phyloP scores from a whole-genome alignment of 495 filamentous ascomycete genomes.

The Podospora pseudoanserina region DNA sequence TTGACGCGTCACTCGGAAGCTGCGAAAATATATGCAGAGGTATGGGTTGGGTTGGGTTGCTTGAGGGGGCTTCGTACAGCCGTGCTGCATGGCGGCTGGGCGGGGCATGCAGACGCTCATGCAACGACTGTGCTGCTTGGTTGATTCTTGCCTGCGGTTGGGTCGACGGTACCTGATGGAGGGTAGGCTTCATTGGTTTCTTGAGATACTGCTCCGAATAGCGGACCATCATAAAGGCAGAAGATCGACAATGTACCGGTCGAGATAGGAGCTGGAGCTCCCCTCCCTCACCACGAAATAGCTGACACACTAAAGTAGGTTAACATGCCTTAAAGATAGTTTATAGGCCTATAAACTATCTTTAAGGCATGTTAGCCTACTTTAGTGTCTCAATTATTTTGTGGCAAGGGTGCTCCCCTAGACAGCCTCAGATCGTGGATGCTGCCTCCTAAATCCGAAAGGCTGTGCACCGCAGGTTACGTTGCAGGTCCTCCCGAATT shows the following conservation, averaged over 20 bases:
- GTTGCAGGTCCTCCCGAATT: neutral
- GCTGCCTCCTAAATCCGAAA: neutral
- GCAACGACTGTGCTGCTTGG: neutral
- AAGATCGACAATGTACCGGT: neutral
- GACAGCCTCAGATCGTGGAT: too few species aligned
- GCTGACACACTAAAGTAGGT: too few species aligned
- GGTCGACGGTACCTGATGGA: neutral
- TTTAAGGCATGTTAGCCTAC: too few species aligned
- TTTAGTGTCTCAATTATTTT: too few species aligned
- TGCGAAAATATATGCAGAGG: neutral
- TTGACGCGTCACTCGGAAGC: slow-evolving; percentile 8
- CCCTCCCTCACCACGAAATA: too few species aligned
- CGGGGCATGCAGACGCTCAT: neutral
- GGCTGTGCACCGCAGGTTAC: neutral
- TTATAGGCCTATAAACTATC: too few species aligned
- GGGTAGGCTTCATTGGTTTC: neutral
- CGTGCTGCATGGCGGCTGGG: neutral
- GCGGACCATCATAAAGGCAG: neutral
- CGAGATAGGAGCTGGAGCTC: neutral
- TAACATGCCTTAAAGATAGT: too few species aligned
- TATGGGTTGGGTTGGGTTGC: neutral
- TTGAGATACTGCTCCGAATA: neutral
- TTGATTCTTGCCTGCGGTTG: neutral
- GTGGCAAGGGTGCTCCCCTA: too few species aligned
- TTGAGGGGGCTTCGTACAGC: neutral